phyloP scores from a whole-genome alignment of 2,329 filamentous ascomycete genomes.

The Stachybotrys elegans region DNA sequence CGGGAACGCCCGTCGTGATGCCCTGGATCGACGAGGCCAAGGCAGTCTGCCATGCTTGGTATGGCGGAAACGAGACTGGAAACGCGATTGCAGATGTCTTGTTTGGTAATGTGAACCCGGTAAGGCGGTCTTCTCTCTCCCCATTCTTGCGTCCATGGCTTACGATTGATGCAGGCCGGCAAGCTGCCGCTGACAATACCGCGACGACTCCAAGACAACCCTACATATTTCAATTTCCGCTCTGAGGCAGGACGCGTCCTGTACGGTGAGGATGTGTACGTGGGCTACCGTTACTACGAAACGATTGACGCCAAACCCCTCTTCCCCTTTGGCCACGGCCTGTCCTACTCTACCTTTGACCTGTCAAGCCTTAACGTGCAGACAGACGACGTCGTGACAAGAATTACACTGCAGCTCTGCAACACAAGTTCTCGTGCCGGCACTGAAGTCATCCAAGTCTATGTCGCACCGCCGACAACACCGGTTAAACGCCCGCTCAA shows the following conservation, averaged over 20 bases:
- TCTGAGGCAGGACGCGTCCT: constrained; percentile 8
- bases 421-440: too few relatives aligned
- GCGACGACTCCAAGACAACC: constrained; percentile 3
- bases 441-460: too few relatives aligned
- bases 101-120: constrained; percentile 48
- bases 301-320: constrained; percentile 35
- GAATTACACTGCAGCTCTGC: too few relatives aligned
- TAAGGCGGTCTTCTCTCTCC: too few relatives aligned
- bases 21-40: constrained; percentile 38
- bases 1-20: constrained; percentile 46
- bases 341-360: constrained; percentile 65
- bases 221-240: constrained; percentile 8
- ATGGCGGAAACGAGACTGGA: constrained; percentile 10
- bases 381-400: too few relatives aligned
- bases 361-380: too few relatives aligned
- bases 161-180: too few relatives aligned
- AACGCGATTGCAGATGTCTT: constrained; percentile 10
- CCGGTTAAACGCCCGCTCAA: too few relatives aligned
- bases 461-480: too few relatives aligned
- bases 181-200: constrained; percentile 10
- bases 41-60: constrained; percentile 50
- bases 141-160: too few relatives aligned
- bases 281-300: constrained; percentile 71
- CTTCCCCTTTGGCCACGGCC: constrained; percentile 66
- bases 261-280: constrained; percentile 69